A percentile compares a stretch with the other conserved stretches of the same genome.
phyloP scores from a whole-genome alignment of 2,329 filamentous ascomycete species.

The Chaetomiaceae sp. region DNA sequence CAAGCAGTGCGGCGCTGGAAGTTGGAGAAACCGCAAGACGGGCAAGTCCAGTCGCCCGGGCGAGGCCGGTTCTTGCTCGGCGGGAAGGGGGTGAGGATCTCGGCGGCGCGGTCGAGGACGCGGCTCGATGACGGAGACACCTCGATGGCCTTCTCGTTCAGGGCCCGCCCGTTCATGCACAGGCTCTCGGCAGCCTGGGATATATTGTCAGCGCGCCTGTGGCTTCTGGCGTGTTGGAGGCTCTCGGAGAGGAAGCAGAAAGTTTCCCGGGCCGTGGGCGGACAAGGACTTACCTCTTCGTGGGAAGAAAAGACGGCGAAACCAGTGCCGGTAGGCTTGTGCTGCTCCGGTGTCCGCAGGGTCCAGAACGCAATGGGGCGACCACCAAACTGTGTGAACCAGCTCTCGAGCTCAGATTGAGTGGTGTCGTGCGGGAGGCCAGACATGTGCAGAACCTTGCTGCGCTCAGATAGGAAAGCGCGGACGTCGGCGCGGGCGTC shows the following conservation, averaged over 20 bases:
- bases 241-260: no score
- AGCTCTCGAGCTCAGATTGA: slow-evolving; percentile 96
- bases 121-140: slow-evolving; percentile 96
- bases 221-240: no score
- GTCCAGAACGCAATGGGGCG: slow-evolving; percentile 99
- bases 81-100: slow-evolving; percentile 94
- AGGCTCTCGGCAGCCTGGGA: slow-evolving; percentile 86
- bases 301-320: slow-evolving; percentile 99
- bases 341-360: slow-evolving; percentile 92
- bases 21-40: slow-evolving; percentile 97
- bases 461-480: slow-evolving; percentile 91
- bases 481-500: slow-evolving; percentile 94
- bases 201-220: not conserved
- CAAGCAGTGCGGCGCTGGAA: slow-evolving; percentile 98
- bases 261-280: no score
- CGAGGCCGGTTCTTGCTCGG: slow-evolving; percentile 97
- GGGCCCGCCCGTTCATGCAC: slow-evolving; percentile 96
- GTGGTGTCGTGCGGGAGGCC: slow-evolving; percentile 96
- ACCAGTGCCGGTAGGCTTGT: slow-evolving; percentile 97
- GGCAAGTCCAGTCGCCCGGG: slow-evolving; percentile 98
- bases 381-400: slow-evolving; percentile 98
- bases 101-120: slow-evolving; percentile 89
- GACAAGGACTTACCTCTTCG: slow-evolving; percentile 67
- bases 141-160: slow-evolving; percentile 98
- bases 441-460: slow-evolving; percentile 97